Evolutionary conservation across 768 basidiomycete genomes (phyloP).

Genomic region (Lactarius pseudohatsudake): DNA sequence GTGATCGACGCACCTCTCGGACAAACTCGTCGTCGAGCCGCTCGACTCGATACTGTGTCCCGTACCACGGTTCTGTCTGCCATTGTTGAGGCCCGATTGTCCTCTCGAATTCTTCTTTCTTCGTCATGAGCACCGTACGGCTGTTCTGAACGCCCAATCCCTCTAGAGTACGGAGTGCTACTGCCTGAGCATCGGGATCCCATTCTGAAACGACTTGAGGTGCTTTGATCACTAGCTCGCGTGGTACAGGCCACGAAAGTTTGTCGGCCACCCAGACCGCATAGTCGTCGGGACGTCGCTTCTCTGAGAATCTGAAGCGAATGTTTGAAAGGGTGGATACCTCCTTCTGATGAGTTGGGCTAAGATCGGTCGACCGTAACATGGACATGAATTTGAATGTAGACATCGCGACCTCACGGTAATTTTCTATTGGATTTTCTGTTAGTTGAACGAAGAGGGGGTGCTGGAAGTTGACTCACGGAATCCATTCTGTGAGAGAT

Average conservation of each 20-base stretch:
- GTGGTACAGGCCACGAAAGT: slow-evolving; percentile 81
- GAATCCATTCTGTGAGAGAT: slow-evolving; percentile 84
- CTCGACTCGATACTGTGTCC: slow-evolving; percentile 81
- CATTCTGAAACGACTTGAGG: slow-evolving; percentile 74
- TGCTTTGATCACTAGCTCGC: slow-evolving; percentile 69
- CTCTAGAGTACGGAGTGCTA: slow-evolving; percentile 63
- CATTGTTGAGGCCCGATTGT: slow-evolving; percentile 50
- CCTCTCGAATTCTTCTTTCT: slow-evolving; percentile 58
- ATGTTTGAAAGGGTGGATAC: slow-evolving; percentile 66
- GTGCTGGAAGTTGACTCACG: slow-evolving; percentile 47
- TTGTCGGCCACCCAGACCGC: slow-evolving; percentile 71
- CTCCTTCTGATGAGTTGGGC: slow-evolving; percentile 74
- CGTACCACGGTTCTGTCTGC: slow-evolving; percentile 89
- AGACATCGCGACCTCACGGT: slow-evolving; percentile 66
- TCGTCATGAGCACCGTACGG: slow-evolving; percentile 78
- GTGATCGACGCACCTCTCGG: slow-evolving; percentile 41
- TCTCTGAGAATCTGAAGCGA: slow-evolving; percentile 86
- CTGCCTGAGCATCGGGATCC: slow-evolving; percentile 53
- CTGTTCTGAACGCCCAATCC: slow-evolving; percentile 56
- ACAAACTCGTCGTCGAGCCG: slow-evolving; percentile 64
- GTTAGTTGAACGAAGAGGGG: slow-evolving; percentile 18
- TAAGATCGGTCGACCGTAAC: slow-evolving; percentile 58
- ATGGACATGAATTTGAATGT: slow-evolving; percentile 79
- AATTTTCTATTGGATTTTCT: slow-evolving; percentile 53
- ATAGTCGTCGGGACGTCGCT: slow-evolving; percentile 75